A percentile compares a stretch with the other conserved stretches of the same genome.
Evolutionary conservation across 2,329 filamentous ascomycete species (phyloP).

Genomic region (Ophiostoma populinum): DNA sequence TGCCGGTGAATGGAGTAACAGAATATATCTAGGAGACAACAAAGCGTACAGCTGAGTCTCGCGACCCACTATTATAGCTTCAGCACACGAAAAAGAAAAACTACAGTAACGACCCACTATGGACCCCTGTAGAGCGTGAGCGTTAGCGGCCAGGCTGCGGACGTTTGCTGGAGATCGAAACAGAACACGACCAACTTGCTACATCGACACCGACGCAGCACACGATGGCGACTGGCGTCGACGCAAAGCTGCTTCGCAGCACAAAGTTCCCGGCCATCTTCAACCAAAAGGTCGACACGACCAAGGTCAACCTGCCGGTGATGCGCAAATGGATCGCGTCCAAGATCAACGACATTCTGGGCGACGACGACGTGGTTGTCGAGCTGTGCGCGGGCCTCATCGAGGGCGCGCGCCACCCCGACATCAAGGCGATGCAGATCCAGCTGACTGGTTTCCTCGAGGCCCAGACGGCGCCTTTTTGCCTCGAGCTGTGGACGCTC

Average conservation of each 20-base stretch:
- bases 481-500: conserved; percentile 84
- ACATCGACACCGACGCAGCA: neutral
- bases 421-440: conserved; percentile 90
- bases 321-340: conserved; percentile 89
- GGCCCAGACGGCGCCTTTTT: conserved; percentile 76
- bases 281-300: conserved; percentile 89
- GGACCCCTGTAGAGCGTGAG: no score
- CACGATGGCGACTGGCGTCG: conserved; percentile 65
- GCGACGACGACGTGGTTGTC: conserved; percentile 88
- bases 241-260: conserved; percentile 74
- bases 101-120: no score
- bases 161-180: no score
- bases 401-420: conserved; percentile 43
- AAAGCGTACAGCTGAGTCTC: no score
- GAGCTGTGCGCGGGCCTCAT: conserved; percentile 58
- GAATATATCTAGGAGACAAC: no score
- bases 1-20: no score
- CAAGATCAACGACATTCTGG: conserved; percentile 71
- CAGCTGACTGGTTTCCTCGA: conserved; percentile 90
- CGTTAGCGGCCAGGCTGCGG: no score
- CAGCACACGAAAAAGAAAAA: no score
- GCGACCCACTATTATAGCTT: no score
- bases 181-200: no score
- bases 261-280: conserved; percentile 93
- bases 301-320: conserved; percentile 90